These are phyloP conservation scores for Porcisia hertigi DNA, from an alignment of 208 protist species.

Conservation along the genomic window DNA sequence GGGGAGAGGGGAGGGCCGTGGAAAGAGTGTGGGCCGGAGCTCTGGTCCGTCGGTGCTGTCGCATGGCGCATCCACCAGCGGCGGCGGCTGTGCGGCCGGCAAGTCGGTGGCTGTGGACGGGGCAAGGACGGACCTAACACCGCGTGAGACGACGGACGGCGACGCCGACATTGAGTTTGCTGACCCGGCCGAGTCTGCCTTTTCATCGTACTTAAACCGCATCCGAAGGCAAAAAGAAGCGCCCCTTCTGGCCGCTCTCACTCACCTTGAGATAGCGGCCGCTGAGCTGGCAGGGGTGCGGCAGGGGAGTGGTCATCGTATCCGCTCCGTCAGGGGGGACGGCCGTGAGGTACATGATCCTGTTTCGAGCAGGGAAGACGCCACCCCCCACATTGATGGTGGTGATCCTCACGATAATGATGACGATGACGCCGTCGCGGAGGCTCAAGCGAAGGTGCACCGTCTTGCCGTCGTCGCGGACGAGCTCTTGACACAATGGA, in stretches of 20 bases:
- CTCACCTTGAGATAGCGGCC: constrained; percentile 34
- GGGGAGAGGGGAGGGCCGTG: not conserved
- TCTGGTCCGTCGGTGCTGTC: not conserved
- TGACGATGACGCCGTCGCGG: constrained; percentile 3
- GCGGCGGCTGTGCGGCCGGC: not conserved
- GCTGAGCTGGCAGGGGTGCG: constrained; percentile 1
- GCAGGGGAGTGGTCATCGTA: not conserved
- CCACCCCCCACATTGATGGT: constrained; percentile 9
- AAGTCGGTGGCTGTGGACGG: not conserved
- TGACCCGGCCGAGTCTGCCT: constrained; percentile 50
- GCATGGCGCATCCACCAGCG: not conserved
- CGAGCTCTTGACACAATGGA: constrained; percentile 77
- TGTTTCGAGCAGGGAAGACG: not conserved
- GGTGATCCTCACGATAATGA: not conserved
- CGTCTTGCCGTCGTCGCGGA: constrained; percentile 49
- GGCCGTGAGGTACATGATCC: not conserved
- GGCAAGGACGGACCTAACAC: not conserved
- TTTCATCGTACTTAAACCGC: constrained; percentile 38
- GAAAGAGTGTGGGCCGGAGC: not conserved
- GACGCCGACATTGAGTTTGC: constrained; percentile 52
- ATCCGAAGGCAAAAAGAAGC: constrained; percentile 41
- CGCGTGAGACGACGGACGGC: not conserved
- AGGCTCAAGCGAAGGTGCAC: constrained; percentile 28
- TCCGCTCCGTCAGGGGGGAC: not conserved
- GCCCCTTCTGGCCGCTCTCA: constrained; percentile 35